A percentile compares a stretch with the other conserved stretches of the same genome.
Conservation (phyloP, 2,329 filamentous ascomycete species). For the Botrytis aclada region DNA sequence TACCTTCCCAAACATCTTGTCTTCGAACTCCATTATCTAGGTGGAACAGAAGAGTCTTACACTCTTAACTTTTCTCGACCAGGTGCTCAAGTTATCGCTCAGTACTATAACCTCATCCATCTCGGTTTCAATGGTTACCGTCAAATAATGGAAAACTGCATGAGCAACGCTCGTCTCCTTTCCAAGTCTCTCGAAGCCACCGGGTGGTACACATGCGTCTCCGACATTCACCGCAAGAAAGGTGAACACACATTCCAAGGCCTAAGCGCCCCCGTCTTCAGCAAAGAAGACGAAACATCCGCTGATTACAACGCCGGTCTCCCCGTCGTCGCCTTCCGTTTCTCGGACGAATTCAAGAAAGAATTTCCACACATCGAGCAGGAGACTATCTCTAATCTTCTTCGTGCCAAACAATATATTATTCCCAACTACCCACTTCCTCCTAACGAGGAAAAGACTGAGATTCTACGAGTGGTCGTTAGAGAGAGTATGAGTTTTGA, state of each 20-base stretch:
- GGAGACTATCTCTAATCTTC: conserved; percentile 57
- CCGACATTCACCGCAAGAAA: conserved; percentile 61
- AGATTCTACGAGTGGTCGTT: conserved; percentile 66
- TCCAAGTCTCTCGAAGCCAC: conserved; percentile 62
- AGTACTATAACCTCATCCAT: conserved; percentile 72
- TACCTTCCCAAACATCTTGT: conserved; percentile 65
- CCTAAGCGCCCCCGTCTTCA: conserved; percentile 38
- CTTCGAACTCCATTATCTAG: conserved; percentile 67
- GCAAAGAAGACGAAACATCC: conserved; percentile 48
- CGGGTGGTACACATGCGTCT: conserved; percentile 63
- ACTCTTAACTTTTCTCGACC: conserved; percentile 72
- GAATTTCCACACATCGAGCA: conserved; percentile 63
- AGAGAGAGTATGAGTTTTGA: conserved; percentile 68
- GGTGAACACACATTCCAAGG: conserved; percentile 42
- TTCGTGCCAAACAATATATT: conserved; percentile 67
- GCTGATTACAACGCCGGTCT: conserved; percentile 62
- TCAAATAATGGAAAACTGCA: conserved; percentile 62
- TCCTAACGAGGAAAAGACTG: conserved; percentile 56
- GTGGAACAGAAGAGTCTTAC: conserved; percentile 67
- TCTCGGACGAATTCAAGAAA: conserved; percentile 59
- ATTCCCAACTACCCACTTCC: conserved; percentile 69
- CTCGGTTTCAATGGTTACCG: conserved; percentile 65
- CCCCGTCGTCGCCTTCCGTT: conserved; percentile 65
- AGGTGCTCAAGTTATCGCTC: conserved; percentile 65
- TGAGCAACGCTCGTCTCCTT: conserved; percentile 62